Percentiles rank a stretch among this genome's conserved stretches.
Conservation (phyloP, 1,284 basidiomycete genomes). For the Omphalotus olearius region DNA sequence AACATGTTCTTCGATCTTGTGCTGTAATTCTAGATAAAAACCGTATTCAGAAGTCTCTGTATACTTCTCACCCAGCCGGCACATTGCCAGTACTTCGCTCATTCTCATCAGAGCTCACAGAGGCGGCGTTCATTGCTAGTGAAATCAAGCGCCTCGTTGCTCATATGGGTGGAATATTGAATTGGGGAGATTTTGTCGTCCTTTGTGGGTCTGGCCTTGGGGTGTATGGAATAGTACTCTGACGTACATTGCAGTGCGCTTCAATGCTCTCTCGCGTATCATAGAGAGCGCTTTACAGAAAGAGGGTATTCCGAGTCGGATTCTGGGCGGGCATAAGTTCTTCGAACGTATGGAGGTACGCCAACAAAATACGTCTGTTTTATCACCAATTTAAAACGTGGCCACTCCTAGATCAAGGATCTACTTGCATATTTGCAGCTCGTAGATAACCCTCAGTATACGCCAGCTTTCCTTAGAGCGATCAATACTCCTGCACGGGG, state of each 20-base stretch:
- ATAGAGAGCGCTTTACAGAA: constrained; percentile 80
- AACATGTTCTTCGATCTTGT: neutral
- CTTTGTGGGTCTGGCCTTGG: constrained; percentile 49
- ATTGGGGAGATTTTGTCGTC: constrained; percentile 76
- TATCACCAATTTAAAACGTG: neutral
- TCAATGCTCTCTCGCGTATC: constrained; percentile 76
- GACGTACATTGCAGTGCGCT: constrained; percentile 65
- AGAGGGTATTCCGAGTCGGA: constrained; percentile 71
- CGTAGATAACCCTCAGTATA: constrained; percentile 77
- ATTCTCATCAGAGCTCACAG: constrained; percentile 49
- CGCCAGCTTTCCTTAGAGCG: constrained; percentile 74
- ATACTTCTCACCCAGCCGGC: constrained; percentile 68
- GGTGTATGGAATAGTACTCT: neutral
- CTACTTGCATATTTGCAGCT: constrained; percentile 85
- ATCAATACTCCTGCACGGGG: constrained; percentile 75
- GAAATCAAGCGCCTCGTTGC: constrained; percentile 82
- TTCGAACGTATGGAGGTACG: constrained; percentile 77
- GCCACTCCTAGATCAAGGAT: constrained; percentile 65
- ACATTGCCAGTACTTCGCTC: constrained; percentile 49
- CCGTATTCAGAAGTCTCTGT: constrained; percentile 75
- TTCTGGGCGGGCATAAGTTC: constrained; percentile 84
- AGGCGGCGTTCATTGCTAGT: constrained; percentile 70
- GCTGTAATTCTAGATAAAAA: constrained; percentile 46
- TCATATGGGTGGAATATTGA: constrained; percentile 67
- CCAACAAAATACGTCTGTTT: neutral